Percentiles rank a stretch among this genome's conserved stretches.
Conservation (phyloP, 2,329 filamentous ascomycete species). For the Colletotrichum destructivum region DNA sequence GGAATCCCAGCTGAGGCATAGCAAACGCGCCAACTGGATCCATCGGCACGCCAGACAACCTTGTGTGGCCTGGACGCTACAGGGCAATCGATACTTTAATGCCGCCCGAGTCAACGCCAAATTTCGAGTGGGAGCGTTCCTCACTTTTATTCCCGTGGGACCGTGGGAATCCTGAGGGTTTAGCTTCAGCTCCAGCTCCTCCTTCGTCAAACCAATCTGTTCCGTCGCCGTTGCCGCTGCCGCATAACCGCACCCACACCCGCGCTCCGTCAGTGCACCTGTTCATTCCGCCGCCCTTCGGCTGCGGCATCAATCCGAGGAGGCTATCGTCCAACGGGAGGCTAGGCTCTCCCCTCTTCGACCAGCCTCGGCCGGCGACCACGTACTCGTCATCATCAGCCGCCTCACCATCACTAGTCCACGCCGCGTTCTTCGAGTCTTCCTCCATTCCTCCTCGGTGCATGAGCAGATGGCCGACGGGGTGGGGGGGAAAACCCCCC, state of each 20-base stretch:
- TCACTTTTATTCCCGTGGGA: constrained; percentile 25
- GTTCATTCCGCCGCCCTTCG: background rate
- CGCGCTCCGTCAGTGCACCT: background rate
- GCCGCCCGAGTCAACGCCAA: constrained; percentile 14
- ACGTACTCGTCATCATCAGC: constrained; percentile 38
- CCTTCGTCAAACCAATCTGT: constrained; percentile 1
- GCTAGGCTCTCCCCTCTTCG: background rate
- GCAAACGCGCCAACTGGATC: constrained; percentile 37
- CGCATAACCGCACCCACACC: constrained; percentile 22
- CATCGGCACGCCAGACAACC: constrained; percentile 32
- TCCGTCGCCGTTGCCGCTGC: constrained; percentile 24
- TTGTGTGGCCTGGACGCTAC: background rate
- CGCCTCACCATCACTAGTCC: constrained; percentile 18
- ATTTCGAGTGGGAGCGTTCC: background rate
- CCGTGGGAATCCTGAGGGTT: too few relatives aligned
- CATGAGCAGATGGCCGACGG: too few relatives aligned
- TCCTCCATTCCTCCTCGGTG: constrained; percentile 15
- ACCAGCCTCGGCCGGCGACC: constrained; percentile 18
- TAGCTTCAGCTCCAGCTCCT: background rate
- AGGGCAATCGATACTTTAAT: constrained; percentile 25
- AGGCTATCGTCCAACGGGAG: background rate
- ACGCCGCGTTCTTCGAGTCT: constrained; percentile 6
- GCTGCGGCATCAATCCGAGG: constrained; percentile 3
- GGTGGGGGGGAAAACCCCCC: too few relatives aligned
- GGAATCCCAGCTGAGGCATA: constrained; percentile 12